Percentiles rank a stretch among this genome's conserved stretches.
phyloP scores from a whole-genome alignment of 352 stramenopile genomes.

The Phytophthora uliginosa region DNA sequence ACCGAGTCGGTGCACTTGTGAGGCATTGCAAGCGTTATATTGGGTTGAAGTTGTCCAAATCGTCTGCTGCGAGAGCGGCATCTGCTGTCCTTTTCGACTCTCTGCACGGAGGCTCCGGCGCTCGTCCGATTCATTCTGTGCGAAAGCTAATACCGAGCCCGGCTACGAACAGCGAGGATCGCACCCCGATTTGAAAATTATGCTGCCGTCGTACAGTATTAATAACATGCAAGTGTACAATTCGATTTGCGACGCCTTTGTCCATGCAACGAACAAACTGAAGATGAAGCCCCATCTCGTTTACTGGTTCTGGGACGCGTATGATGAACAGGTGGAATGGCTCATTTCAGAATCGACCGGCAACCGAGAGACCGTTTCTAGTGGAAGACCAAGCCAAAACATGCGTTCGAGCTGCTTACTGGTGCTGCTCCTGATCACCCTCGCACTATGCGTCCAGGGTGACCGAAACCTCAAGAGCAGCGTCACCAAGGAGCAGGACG shows the following conservation, averaged over 20 bases:
- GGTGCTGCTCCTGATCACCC: constrained; percentile 11
- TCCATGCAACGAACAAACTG: constrained; percentile 1
- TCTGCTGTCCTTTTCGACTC: background rate
- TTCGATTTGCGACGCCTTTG: background rate
- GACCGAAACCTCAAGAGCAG: constrained; percentile 17
- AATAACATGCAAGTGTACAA: background rate
- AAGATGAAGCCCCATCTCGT: constrained; percentile 3
- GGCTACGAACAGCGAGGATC: constrained; percentile 3
- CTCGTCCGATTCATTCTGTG: constrained; percentile 5
- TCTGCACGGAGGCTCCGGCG: background rate
- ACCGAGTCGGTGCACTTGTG: background rate
- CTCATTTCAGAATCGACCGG: constrained; percentile 4
- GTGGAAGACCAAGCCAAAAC: background rate
- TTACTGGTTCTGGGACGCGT: constrained; percentile 3
- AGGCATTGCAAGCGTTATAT: constrained; percentile 10
- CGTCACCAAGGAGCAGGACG: background rate
- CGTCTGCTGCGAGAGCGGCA: constrained; percentile 1
- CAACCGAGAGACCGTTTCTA: background rate
- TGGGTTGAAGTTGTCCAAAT: constrained; percentile 4
- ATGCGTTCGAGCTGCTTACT: constrained; percentile 26
- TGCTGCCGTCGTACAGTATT: background rate
- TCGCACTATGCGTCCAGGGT: constrained; percentile 5
- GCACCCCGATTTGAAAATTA: constrained; percentile 5
- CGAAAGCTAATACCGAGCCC: constrained; percentile 1
- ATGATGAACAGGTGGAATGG: background rate